Base-by-base conservation (phyloP, 805 yeast genomes). In the Limtongia smithiae region DNA sequence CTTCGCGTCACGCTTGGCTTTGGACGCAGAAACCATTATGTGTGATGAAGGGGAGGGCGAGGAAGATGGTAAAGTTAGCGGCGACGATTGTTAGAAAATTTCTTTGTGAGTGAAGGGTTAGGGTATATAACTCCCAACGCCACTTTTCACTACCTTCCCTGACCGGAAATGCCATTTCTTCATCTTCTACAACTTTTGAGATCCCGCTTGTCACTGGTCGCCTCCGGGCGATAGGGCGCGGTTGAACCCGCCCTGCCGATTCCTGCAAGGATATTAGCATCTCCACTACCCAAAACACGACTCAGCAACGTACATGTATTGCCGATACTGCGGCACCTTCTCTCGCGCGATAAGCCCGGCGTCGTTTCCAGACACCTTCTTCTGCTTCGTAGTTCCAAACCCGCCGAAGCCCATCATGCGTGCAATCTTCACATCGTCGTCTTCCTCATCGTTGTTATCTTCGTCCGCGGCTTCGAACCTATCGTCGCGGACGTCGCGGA, bases 1-100 rank as follows among this genome's bases (percentile, higher is more conserved):
- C 75, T 90, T 91, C 59, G 95, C 96, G 60, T 91, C 97, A 83
- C 98, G 87, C 76, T 91, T 93, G 57, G 97, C 97, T 71, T 91
- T 91, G 18, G 97, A 89, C 59, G 96, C 82, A 49, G 97, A 91
- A 41, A 71, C 71, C 65, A 65, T 62, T 35, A 11, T 51, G 32
- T 20, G 8, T 24, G 38, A 36, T 36, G 18, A 36, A 36, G 22
- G 18, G 20, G 15, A 33, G 37, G 15, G 8, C 20, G 8, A 33
- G 15, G 15, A 33, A 17, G 8, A 33, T n/a, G 15, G 20, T 14
- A 12, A 33, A n/a, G n/a, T n/a, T n/a, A n/a, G n/a, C n/a, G n/a
- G n/a, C n/a, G n/a, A n/a, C n/a, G n/a, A n/a, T n/a, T n/a, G n/a
- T n/a, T n/a, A n/a, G n/a, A n/a, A n/a, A n/a, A n/a, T n/a, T n/a